Evolutionary conservation across 768 basidiomycete genomes (phyloP), one percentile per base, ranked within the genome.

Genomic region (Mycena vitilis): DNA sequence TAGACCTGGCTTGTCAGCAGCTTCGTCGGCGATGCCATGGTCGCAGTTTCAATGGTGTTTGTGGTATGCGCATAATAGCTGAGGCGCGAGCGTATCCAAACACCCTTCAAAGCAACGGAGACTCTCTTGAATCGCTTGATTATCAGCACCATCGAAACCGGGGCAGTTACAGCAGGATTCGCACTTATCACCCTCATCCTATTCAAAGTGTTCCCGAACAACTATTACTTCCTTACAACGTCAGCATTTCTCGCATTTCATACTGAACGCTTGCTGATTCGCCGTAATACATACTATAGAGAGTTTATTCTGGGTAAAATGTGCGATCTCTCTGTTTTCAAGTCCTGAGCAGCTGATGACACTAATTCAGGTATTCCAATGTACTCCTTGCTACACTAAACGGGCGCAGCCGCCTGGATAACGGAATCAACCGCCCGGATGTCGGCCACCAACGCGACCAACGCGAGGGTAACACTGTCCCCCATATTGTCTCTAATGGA

Each of bases 101-200:
- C 51, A 13, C 4, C n/a, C 5, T n/a, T 48, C 34, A 48, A 60
- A 15, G 5, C 16, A 1, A 60, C 58, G 22, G 58, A 60, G 45
- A 36, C 58, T 1, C 8, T 60, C 5, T n/a, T 60, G 7, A 60
- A 60, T 48, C 58, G 58, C 18, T 11, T 60, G 15, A 60, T 60
- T 20, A 37, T 48, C 5, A 48, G 22, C 4, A 60, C 45, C 12
- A 22, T 60, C n/a, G 58, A 60, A 23, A 60, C 58, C 13, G 58
- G 58, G 1, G 58, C 58, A 8, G 48, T 60, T 2, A 60, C 58
- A 9, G 58, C 58, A n/a, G 34, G 34, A 1, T 7, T 60, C 30
- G 58, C 58, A 2, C 58, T 60, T 20, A 20, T 60, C 30, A 15
- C 25, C 7, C 58, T 60, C 8, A 9, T 37, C 9, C 25, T 60